Conservation (phyloP, 2,329 filamentous ascomycete genomes). For the Dendrostoma leiphaemia region DNA sequence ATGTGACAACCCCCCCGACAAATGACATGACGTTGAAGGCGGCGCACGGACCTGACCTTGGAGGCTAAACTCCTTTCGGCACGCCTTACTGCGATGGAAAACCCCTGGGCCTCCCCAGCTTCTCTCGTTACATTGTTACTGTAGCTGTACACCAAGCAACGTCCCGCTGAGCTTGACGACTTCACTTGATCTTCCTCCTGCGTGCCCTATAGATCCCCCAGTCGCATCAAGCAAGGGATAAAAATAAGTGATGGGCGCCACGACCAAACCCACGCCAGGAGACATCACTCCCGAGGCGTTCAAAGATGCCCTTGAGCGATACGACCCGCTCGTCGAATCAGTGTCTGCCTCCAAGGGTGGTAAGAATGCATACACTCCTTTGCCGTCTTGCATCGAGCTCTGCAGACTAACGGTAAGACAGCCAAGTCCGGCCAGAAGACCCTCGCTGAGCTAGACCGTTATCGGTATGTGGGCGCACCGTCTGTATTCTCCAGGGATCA, state of each 20-base stretch:
- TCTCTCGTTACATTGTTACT: not conserved
- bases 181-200: too few species aligned
- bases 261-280: slow-evolving; percentile 23
- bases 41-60: not conserved
- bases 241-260: slow-evolving; percentile 19
- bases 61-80: not conserved
- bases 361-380: slow-evolving; percentile 25
- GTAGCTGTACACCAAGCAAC: not conserved
- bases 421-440: slow-evolving; percentile 49
- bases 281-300: slow-evolving; percentile 28
- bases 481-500: slow-evolving; percentile 38
- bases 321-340: slow-evolving; percentile 28
- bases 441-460: slow-evolving; percentile 57
- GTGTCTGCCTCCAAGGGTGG: slow-evolving; percentile 45
- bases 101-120: too few species aligned
- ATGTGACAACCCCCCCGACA: too few species aligned
- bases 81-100: too few species aligned
- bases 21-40: not conserved
- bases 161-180: too few species aligned
- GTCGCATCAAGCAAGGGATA: not conserved
- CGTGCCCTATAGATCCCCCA: too few species aligned
- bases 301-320: slow-evolving; percentile 22
- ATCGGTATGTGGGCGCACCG: slow-evolving; percentile 56
- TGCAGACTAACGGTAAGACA: slow-evolving; percentile 21
- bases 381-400: not conserved